phyloP scores from a whole-genome alignment of 2,329 filamentous ascomycete genomes.

The Xenosphaeropsis pyriputrescens region DNA sequence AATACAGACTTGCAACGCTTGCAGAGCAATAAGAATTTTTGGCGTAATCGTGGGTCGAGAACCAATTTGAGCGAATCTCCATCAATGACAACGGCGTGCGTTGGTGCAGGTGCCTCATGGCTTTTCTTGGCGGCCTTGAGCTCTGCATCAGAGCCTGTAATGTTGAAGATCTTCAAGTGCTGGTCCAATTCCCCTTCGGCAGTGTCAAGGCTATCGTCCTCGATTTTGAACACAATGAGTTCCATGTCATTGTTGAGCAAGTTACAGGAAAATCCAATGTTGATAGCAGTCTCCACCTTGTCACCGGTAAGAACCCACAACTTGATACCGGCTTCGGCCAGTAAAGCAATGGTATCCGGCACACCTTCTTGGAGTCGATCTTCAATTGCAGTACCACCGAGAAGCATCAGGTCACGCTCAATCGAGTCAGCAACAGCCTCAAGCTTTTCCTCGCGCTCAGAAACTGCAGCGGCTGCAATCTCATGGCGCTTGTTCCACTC shows the following conservation, averaged over 20 bases:
- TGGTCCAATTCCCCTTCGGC: slow-evolving; percentile 62
- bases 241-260: slow-evolving; percentile 97
- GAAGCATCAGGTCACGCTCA: slow-evolving; percentile 72
- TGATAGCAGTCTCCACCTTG: slow-evolving; percentile 98
- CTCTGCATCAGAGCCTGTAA: slow-evolving; percentile 78
- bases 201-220: slow-evolving; percentile 50
- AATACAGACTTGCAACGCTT: slow-evolving; percentile 95
- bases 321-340: slow-evolving; percentile 91
- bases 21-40: slow-evolving; percentile 88
- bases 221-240: slow-evolving; percentile 74
- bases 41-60: slow-evolving; percentile 66
- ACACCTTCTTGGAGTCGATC: slow-evolving; percentile 94
- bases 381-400: slow-evolving; percentile 94
- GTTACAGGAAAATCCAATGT: slow-evolving; percentile 98
- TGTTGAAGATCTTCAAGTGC: slow-evolving; percentile 55
- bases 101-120: slow-evolving; percentile 74
- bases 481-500: slow-evolving; percentile 81
- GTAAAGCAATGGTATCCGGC: slow-evolving; percentile 82
- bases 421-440: slow-evolving; percentile 83
- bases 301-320: slow-evolving; percentile 97
- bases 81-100: slow-evolving; percentile 88
- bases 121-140: slow-evolving; percentile 64
- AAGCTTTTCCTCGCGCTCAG: slow-evolving; percentile 82
- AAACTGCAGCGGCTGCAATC: slow-evolving; percentile 66
- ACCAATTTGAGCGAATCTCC: slow-evolving; percentile 86